Conservation (phyloP, 2,329 filamentous ascomycete species). For the Phialophora verrucosa region DNA sequence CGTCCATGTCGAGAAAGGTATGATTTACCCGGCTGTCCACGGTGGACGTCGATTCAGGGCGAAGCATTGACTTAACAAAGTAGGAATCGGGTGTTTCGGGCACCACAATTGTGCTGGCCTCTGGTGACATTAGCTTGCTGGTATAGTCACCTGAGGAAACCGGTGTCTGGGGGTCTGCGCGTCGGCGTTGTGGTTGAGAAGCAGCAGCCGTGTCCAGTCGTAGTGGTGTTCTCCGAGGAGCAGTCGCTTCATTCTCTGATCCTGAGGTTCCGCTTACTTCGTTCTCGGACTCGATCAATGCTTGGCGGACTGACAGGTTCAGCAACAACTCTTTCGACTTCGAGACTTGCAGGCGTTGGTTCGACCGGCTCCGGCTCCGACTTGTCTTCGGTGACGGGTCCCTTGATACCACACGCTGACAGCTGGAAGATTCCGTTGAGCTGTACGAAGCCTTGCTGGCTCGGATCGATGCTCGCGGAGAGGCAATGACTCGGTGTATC, state of each 20-base stretch:
- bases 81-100: constrained; percentile 39
- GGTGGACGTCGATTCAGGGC: constrained; percentile 35
- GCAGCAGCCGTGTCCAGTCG: constrained; percentile 34
- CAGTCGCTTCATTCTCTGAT: constrained; percentile 27
- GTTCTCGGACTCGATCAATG: constrained; percentile 36
- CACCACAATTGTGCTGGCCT: constrained; percentile 20
- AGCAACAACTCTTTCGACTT: constrained; percentile 36
- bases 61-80: constrained; percentile 36
- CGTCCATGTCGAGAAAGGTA: constrained; percentile 42
- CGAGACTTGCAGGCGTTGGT: constrained; percentile 29
- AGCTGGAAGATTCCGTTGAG: constrained; percentile 18
- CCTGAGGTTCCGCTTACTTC: constrained; percentile 32
- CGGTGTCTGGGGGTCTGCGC: constrained; percentile 36
- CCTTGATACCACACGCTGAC: constrained; percentile 22
- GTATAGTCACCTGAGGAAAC: constrained; percentile 35
- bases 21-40: constrained; percentile 35
- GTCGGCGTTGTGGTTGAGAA: constrained; percentile 24
- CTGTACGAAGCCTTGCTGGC: constrained; percentile 22
- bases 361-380: constrained; percentile 35
- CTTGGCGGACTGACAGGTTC: constrained; percentile 29
- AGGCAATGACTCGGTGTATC: constrained; percentile 71
- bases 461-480: constrained; percentile 54
- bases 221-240: constrained; percentile 31
- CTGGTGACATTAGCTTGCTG: constrained; percentile 26
- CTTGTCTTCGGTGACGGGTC: constrained; percentile 31